phyloP scores from a whole-genome alignment of 2,329 filamentous ascomycete species.

The Pleurostoma richardsiae region DNA sequence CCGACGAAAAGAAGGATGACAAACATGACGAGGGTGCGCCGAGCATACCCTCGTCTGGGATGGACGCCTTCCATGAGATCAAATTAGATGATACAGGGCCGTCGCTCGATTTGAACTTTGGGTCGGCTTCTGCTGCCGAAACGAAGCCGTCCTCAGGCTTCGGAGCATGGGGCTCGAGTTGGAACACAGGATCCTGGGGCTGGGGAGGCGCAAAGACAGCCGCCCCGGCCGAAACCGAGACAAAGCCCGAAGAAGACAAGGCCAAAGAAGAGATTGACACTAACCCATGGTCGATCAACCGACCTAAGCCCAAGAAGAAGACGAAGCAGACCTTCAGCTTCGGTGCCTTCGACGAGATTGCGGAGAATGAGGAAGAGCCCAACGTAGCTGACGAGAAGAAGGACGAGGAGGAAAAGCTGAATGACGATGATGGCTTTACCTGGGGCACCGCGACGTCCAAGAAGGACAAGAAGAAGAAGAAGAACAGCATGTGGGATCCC shows the following conservation, averaged over 20 bases:
- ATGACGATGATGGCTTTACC: conserved; percentile 22
- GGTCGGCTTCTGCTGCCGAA: conserved; percentile 28
- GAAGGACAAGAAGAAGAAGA: conserved; percentile 40
- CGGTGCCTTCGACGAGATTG: conserved; percentile 33
- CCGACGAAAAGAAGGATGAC: conserved; percentile 15
- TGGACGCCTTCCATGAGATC: conserved; percentile 63
- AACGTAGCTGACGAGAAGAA: conserved; percentile 8
- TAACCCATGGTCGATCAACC: conserved; percentile 45
- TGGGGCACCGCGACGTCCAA: conserved; percentile 27
- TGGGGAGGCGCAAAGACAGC: conserved; percentile 23
- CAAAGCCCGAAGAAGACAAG: conserved; percentile 22
- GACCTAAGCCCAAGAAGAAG: conserved; percentile 48
- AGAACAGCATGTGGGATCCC: conserved; percentile 28
- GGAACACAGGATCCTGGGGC: conserved; percentile 42
- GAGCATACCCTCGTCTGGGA: conserved; percentile 23
- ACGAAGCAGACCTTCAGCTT: conserved; percentile 40
- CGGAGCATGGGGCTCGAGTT: conserved; percentile 56
- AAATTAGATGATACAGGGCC: conserved; percentile 58
- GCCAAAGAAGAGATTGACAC: conserved; percentile 35
- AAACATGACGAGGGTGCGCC: conserved; percentile 11
- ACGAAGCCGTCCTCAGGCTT: conserved; percentile 36
- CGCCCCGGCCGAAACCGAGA: conserved; percentile 4
- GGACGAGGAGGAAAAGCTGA: conserved; percentile 22
- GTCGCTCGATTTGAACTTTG: conserved; percentile 51
- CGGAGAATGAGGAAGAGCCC: conserved; percentile 24